These are phyloP conservation scores for Elymus sibiricus DNA, from an alignment of 176 grass and related monocot genomes.

Conservation along the genomic window DNA sequence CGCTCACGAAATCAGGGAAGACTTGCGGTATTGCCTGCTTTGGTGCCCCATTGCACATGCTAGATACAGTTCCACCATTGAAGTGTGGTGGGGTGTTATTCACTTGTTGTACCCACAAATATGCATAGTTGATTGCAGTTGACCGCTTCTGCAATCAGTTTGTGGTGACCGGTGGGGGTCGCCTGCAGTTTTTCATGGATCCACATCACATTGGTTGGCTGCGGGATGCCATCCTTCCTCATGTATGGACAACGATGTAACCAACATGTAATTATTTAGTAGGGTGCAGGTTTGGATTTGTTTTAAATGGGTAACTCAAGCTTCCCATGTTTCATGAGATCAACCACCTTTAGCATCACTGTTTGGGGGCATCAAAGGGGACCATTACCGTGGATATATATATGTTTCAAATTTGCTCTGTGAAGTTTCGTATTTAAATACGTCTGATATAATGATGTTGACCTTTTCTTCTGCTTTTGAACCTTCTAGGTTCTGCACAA, in stretches of 20 bases:
- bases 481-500: conserved; percentile 84
- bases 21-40: not conserved
- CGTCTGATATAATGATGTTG: not conserved
- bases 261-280: conserved; percentile 26
- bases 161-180: not conserved
- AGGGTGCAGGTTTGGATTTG: conserved; percentile 12
- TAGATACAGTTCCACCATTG: conserved; percentile 21
- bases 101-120: conserved; percentile 2
- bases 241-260: conserved; percentile 24
- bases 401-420: not conserved
- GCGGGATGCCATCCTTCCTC: conserved; percentile 16
- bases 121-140: conserved; percentile 37
- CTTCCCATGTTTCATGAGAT: not conserved
- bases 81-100: conserved; percentile 18
- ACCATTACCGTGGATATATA: not conserved
- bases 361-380: not conserved
- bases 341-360: not conserved
- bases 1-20: not conserved
- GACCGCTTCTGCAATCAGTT: conserved; percentile 30
- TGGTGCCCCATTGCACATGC: conserved; percentile 11
- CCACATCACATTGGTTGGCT: conserved; percentile 34
- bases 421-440: not conserved
- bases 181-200: conserved; percentile 28
- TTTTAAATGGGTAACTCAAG: conserved; percentile 1
- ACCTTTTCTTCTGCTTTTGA: conserved; percentile 24